Conservation (phyloP, 345 rosid genomes). For the Syzygium jambos region DNA sequence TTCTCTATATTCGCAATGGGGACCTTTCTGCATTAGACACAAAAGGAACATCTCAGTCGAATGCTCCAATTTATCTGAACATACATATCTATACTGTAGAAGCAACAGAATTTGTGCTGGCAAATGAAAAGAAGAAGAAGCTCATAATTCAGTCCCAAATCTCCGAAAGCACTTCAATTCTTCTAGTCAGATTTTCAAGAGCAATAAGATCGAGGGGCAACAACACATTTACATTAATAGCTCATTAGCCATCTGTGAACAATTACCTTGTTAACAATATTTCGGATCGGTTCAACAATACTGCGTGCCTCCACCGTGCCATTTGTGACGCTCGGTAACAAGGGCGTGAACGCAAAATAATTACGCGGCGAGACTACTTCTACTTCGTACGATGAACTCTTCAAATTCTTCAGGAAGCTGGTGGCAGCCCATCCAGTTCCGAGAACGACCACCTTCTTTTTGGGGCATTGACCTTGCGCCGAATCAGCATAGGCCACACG, state of each 20-base stretch:
- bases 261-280: slow-evolving; percentile 46
- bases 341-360: slow-evolving; percentile 80
- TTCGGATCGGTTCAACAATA: slow-evolving; percentile 71
- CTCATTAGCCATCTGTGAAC: neutral
- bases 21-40: slow-evolving; percentile 35
- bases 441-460: slow-evolving; percentile 70
- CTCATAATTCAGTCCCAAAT: neutral
- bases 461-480: slow-evolving; percentile 14
- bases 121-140: neutral
- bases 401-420: slow-evolving; percentile 55
- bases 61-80: neutral
- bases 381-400: slow-evolving; percentile 47
- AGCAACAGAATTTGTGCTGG: neutral
- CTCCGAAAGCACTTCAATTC: neutral
- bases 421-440: slow-evolving; percentile 86
- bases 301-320: slow-evolving; percentile 90
- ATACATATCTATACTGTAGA: neutral
- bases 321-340: slow-evolving; percentile 70
- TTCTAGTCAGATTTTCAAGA: neutral
- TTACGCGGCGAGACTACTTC: slow-evolving; percentile 72
- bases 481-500: slow-evolving; percentile 5
- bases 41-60: neutral
- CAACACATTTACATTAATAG: neutral
- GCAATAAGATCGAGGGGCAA: neutral
- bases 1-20: slow-evolving; percentile 41